Base-by-base conservation (phyloP, 148 eudicot species). In the Camellia lanceoleosa region DNA sequence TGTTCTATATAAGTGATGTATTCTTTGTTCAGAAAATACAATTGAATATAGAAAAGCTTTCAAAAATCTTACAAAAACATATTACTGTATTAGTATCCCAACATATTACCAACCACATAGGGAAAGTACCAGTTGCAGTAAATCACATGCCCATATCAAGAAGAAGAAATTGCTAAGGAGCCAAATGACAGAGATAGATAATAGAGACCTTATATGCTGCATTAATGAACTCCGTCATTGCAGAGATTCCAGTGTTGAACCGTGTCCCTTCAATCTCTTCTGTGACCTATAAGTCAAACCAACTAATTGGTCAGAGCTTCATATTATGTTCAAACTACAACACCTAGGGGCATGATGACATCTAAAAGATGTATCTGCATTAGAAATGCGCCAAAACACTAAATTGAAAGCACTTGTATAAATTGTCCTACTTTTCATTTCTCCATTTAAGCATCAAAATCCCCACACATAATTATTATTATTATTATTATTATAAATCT, bases 161-260 rank as follows among this genome's bases (percentile, higher is more conserved):
- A 14, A 11, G 38, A 30, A 30, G 3, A 58, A 58, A 14, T 58
- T 0, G 64, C 7, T 61, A 61, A 15, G 20, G 64, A 61, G 64
- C 44, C 44, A 10, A 49, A 56, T 3, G 47, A 66, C 56, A 70
- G 58, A 71, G 74, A 68, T 62, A 11, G 74, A 82, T 52, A 71
- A 38, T 58, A 9, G 58, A 84, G 81, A 95, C 98, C 99, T 96
- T 96, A 85, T 94, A 90, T 67, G 97, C 99, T 12, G 92, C 92
- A 90, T 96, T 92, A 59, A 85, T 84, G 86, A 96, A 94, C 91
- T 94, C 99, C 99, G 94, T 96, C 99, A 96, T 94, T 76, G 99
- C 98, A 76, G 99, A 93, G 80, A 94, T 94, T 75, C 98, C 99
- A 59, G 99, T 96, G 88, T 96, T 96, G 84, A 96, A 96, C 54